Base-by-base conservation (phyloP, 768 basidiomycete species). In the Postia placenta region DNA sequence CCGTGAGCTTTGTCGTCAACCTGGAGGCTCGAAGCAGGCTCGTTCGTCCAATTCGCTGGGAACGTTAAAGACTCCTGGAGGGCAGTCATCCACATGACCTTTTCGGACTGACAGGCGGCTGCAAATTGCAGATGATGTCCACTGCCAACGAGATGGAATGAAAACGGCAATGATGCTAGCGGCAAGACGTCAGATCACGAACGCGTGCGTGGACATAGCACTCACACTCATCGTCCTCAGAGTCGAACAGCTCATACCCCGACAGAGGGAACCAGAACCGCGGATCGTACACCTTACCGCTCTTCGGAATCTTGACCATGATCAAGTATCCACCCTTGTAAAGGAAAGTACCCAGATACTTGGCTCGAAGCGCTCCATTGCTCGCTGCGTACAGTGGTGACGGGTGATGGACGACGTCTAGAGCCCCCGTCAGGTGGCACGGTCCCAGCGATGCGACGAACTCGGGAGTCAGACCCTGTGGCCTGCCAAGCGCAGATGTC, bases 271-370 rank as follows among this genome's bases (percentile, higher is more conserved):
- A 85, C 87, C 92, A 98, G 62, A 95, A 87, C 52, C 75, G 79
- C 15, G 92, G 83, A 59, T 94, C 91, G 60, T 96, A 99, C 27
- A 72, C 72, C 63, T 75, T 88, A 56, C 71, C 72, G 50, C 79
- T 75, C 68, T 90, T 92, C 56, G 76, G 71, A 35, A 93, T 85
- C 69, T 95, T 97, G 55, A 82, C 90, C 39, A 99, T 69, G 19
- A 96, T 74, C 33, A 97, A 66, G 63, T 92, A 97, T 11, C 88
- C 92, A 11, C 87, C 83, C 28, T 75, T 69, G 59, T 93, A 99
- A 38, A 99, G 69, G 66, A 99, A 95, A 15, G 86, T 87, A 25
- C 89, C 93, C 22, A 91, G 75, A 64, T 96, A 97, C 66, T 89
- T 91, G 20, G 64, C 61, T 19, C 60, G 63, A 76, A 81, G 57